Percentiles rank a stretch among this genome's conserved stretches.
Conservation (phyloP, 768 basidiomycete species). For the Calocybe gangraenosa region DNA sequence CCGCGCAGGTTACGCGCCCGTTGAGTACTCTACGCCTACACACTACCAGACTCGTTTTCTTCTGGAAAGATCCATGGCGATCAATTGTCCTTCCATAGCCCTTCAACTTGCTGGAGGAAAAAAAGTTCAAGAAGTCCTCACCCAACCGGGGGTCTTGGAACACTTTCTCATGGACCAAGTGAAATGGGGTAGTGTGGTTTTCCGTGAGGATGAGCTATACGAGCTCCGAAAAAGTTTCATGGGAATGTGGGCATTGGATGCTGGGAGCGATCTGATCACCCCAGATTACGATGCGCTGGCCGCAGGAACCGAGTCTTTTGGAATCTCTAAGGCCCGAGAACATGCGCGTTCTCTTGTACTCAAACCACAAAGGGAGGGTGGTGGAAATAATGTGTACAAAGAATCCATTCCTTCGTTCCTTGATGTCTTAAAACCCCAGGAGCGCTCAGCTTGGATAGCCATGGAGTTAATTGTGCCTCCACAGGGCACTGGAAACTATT, state of each 20-base stretch:
- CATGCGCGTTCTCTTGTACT: slow-evolving; percentile 65
- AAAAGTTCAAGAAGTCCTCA: slow-evolving; percentile 89
- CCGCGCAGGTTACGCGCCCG: slow-evolving; percentile 83
- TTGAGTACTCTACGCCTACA: slow-evolving; percentile 63
- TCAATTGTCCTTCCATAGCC: slow-evolving; percentile 89
- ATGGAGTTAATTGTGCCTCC: slow-evolving; percentile 92
- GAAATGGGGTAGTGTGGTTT: slow-evolving; percentile 30
- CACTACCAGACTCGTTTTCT: slow-evolving; percentile 73
- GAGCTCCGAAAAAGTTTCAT: slow-evolving; percentile 77
- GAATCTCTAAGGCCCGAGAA: slow-evolving; percentile 48
- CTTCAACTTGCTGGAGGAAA: slow-evolving; percentile 96
- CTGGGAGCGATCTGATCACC: slow-evolving; percentile 35
- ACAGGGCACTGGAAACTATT: slow-evolving; percentile 57
- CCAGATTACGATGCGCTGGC: slow-evolving; percentile 24
- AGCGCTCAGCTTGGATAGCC: slow-evolving; percentile 87
- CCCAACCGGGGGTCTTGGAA: slow-evolving; percentile 69
- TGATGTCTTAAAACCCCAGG: slow-evolving; percentile 49
- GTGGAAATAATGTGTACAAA: slow-evolving; percentile 95
- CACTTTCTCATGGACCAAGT: slow-evolving; percentile 51
- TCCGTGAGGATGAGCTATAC: slow-evolving; percentile 35
- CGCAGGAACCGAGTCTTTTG: slow-evolving; percentile 30
- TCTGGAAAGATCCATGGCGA: slow-evolving; percentile 78
- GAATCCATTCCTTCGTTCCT: slow-evolving; percentile 76
- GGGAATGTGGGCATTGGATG: slow-evolving; percentile 80
- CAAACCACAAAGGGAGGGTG: slow-evolving; percentile 98